Conservation (phyloP, 805 yeast genomes). For the Cyberlindnera petersonii region DNA sequence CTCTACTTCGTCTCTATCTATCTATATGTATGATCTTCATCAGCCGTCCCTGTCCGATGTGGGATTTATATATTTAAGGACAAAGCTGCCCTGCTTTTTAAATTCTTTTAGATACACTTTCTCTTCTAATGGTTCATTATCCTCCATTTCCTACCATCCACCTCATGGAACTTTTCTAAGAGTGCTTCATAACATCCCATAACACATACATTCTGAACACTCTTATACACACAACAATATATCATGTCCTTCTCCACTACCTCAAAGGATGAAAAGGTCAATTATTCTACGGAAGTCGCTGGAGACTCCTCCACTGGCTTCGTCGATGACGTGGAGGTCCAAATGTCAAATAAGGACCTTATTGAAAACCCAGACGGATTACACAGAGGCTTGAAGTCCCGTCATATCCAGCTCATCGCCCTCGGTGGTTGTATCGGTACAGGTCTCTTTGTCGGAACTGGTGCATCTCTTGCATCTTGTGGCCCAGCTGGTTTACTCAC, state of each 20-base stretch:
- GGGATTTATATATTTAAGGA: no score
- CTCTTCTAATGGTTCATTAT: no score
- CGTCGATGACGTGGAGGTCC: conserved; percentile 24
- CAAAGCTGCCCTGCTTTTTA: no score
- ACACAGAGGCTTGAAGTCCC: conserved; percentile 40
- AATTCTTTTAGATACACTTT: no score
- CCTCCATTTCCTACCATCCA: no score
- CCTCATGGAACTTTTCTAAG: no score
- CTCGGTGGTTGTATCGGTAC: conserved; percentile 84
- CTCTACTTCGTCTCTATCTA: no score
- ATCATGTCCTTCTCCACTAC: conserved; percentile 4
- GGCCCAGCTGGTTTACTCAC: conserved; percentile 71
- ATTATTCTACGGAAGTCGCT: conserved; percentile 10
- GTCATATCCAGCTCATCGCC: conserved; percentile 80
- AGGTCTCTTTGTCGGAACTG: conserved; percentile 76
- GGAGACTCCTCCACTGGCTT: conserved; percentile 26
- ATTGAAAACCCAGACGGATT: conserved; percentile 13
- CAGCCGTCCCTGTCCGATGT: no score
- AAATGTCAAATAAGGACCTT: conserved; percentile 3
- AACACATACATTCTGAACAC: no score
- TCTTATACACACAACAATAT: background rate
- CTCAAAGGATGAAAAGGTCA: conserved; percentile 19
- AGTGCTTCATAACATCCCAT: no score
- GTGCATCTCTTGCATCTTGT: conserved; percentile 54
- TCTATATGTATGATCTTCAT: no score